Evolutionary conservation across 2,329 filamentous ascomycete species (phyloP).

Genomic region (Chaetomiaceae sp.): DNA sequence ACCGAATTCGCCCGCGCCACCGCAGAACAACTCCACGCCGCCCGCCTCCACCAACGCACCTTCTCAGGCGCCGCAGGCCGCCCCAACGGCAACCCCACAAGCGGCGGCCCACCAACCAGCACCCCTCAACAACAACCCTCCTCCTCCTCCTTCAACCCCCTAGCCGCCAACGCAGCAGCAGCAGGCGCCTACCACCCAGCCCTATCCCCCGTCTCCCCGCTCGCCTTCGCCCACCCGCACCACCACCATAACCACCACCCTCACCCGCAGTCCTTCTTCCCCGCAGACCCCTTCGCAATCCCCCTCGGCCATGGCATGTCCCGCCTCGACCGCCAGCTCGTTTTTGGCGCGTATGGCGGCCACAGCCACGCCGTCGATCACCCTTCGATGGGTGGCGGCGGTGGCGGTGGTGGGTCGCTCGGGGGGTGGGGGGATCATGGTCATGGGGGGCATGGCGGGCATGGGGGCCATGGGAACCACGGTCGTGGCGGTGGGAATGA

Average conservation of each 20-base stretch:
- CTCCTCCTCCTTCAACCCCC: constrained; percentile 37
- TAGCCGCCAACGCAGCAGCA: constrained; percentile 39
- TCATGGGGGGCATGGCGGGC: constrained; percentile 22
- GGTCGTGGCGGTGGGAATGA: constrained; percentile 4
- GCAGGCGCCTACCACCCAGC: constrained; percentile 37
- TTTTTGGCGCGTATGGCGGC: constrained; percentile 63
- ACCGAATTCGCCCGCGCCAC: constrained; percentile 33
- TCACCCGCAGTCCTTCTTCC: constrained; percentile 39
- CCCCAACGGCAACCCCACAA: constrained; percentile 26
- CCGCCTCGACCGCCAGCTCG: constrained; percentile 69
- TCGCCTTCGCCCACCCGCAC: constrained; percentile 33
- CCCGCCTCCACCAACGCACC: constrained; percentile 39
- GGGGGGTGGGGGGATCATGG: constrained; percentile 33
- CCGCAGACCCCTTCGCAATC: constrained; percentile 50
- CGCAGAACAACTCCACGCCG: constrained; percentile 34
- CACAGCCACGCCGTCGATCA: constrained; percentile 42
- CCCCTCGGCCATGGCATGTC: constrained; percentile 53
- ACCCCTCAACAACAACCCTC: constrained; percentile 7
- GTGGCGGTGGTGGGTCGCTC: constrained; percentile 37
- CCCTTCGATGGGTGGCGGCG: constrained; percentile 31
- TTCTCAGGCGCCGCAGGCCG: constrained; percentile 36
- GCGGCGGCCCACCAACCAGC: constrained; percentile 30
- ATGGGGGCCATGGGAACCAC: constrained; percentile 12
- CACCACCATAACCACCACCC: constrained; percentile 34
- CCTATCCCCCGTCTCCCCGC: constrained; percentile 50